Evolutionary conservation across 2,329 filamentous ascomycete genomes (phyloP), one percentile per base, ranked within the genome.

Genomic region (Graphium sp.): DNA sequence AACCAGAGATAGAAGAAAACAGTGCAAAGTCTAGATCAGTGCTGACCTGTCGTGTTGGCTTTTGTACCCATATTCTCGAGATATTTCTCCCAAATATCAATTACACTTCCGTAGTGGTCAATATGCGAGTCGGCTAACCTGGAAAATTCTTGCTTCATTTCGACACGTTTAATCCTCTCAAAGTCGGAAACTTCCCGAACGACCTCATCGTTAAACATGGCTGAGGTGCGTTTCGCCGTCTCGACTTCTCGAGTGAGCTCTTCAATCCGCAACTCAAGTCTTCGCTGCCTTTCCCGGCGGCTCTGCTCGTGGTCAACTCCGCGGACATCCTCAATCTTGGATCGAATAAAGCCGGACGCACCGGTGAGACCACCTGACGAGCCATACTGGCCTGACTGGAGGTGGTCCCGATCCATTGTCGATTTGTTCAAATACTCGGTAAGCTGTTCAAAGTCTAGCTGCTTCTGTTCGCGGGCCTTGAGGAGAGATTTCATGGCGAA

Each of bases 291-390:
- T 48, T 95, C 87, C 10, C 85, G 72, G 2, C 85, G 74, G 10
- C 78, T 74, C 44, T 91, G 82, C 49, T 95, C 89, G 53, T 95
- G 89, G 51, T 98, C 89, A 4, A 98, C 85, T 10, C 89, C 89
- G 12, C 89, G 75, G 37, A 94, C 85, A 46, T 98, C 89, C 52
- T 98, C 89, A 44, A 98, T 78, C 53, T 95, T 95, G 48, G 78
- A 76, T 24, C 85, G 78, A 39, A 98, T 68, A 57, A 94, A 95
- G 4, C 80, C 76, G 9, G 76, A 80, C 0, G 84, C 79, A 1
- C 84, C 84, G 5, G 74, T 73, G 38, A 81, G 60, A 30, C 65
- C 62, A 27, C 70, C 68, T 14, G 46, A 41, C 28, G 39, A 38
- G 14, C 46, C 48, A 23, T 22, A 26, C 16, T 47, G 41, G 29